A percentile compares a stretch with the other conserved stretches of the same genome.
Conservation (phyloP, 768 basidiomycete genomes). For the Russula dissimulans region DNA sequence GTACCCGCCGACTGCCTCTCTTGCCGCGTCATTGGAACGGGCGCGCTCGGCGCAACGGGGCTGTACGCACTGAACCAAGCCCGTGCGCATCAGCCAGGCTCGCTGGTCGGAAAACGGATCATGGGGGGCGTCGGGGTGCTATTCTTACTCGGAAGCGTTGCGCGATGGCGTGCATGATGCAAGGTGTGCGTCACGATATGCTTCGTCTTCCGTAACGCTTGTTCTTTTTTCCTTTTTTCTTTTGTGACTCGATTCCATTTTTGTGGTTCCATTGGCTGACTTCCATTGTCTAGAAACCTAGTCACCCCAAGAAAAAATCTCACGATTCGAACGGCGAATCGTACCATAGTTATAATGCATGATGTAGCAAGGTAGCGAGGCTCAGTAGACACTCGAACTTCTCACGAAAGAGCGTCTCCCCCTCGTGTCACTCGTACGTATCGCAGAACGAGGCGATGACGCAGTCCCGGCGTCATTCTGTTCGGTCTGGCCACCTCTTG, state of each 20-base stretch:
- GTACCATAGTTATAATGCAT: too few relatives aligned
- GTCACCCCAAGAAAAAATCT: too few relatives aligned
- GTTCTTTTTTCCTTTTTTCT: background rate
- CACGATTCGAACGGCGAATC: too few relatives aligned
- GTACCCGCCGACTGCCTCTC: slow-evolving; percentile 45
- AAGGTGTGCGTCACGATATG: too few relatives aligned
- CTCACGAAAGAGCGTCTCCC: too few relatives aligned
- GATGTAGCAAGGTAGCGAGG: background rate
- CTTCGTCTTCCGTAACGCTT: too few relatives aligned
- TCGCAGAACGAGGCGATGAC: background rate
- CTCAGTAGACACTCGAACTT: background rate
- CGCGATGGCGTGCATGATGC: slow-evolving; percentile 12
- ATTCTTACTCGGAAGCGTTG: slow-evolving; percentile 15
- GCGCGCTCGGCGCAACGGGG: slow-evolving; percentile 52
- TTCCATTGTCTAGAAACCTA: too few relatives aligned
- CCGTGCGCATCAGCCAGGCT: slow-evolving; percentile 53
- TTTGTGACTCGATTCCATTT: background rate
- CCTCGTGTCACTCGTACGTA: background rate
- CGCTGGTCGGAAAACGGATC: slow-evolving; percentile 48
- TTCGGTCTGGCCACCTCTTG: background rate
- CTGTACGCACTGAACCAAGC: slow-evolving; percentile 60
- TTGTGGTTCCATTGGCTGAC: too few relatives aligned
- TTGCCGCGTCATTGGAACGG: slow-evolving; percentile 61
- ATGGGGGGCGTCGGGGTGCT: slow-evolving; percentile 52
- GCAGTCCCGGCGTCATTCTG: background rate